Conservation (phyloP, 2,329 filamentous ascomycete genomes). For the Albifimbria verrucaria region DNA sequence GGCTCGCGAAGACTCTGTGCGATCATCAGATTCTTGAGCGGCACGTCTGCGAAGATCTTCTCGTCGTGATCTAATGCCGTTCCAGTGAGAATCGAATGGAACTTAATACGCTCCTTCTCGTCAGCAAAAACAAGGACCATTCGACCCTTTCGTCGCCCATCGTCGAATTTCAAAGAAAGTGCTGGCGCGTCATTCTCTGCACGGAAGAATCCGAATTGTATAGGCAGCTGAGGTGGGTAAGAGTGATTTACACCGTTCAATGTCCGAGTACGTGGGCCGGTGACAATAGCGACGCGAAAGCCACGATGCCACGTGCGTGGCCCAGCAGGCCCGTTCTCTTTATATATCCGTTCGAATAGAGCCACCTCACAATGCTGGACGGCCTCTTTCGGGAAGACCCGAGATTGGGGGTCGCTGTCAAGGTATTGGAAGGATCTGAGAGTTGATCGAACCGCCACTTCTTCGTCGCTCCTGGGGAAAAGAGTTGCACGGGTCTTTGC, state of each 20-base stretch:
- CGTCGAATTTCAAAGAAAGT: slow-evolving; percentile 68
- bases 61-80: slow-evolving; percentile 67
- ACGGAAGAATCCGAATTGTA: slow-evolving; percentile 75
- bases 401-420: slow-evolving; percentile 66
- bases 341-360: slow-evolving; percentile 69
- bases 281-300: slow-evolving; percentile 74
- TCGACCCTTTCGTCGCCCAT: slow-evolving; percentile 61
- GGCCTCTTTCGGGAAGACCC: slow-evolving; percentile 72
- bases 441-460: slow-evolving; percentile 63
- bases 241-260: slow-evolving; percentile 73
- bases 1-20: slow-evolving; percentile 48
- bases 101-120: slow-evolving; percentile 63
- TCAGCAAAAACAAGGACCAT: slow-evolving; percentile 78
- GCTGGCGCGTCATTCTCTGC: slow-evolving; percentile 68
- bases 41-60: slow-evolving; percentile 66
- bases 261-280: slow-evolving; percentile 72
- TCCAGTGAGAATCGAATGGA: slow-evolving; percentile 73
- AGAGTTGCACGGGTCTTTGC: slow-evolving; percentile 71
- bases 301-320: slow-evolving; percentile 72
- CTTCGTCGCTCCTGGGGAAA: slow-evolving; percentile 66
- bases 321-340: slow-evolving; percentile 69
- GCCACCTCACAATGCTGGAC: slow-evolving; percentile 68
- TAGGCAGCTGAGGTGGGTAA: slow-evolving; percentile 60
- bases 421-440: slow-evolving; percentile 78
- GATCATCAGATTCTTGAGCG: slow-evolving; percentile 63